Evolutionary conservation across 345 rosid genomes (phyloP), one percentile per base, ranked within the genome.

Genomic region (Barbarea vulgaris): DNA sequence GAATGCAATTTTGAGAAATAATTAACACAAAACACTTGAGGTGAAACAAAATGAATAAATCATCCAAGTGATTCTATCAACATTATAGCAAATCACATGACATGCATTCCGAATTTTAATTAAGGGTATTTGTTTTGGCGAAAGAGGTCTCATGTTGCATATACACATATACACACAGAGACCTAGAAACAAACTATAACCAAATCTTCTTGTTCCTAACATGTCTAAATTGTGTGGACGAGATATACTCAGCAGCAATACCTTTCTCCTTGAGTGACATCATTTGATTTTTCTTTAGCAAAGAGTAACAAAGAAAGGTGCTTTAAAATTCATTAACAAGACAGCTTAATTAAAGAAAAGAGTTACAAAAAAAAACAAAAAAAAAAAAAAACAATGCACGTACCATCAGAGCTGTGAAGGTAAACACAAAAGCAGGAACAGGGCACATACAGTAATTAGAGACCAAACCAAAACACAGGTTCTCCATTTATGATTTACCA

Each of bases 201-300:
- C 33, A 42, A 37, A 83, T 78, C 83, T 91, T 88, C 83, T 91
- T 88, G 74, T 80, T 89, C 79, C 65, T 94, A 53, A 86, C 84
- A 47, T 77, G 79, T 3, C n/a, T n/a, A n/a, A n/a, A n/a, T n/a
- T n/a, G n/a, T n/a, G 88, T 68, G 27, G 97, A 94, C 30, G 96
- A 89, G 36, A 94, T 93, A 86, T 81, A 91, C 65, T 91, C 96
- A 21, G 96, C 98, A 56, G 97, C 76, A 80, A 94, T 86, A 61
- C 93, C 96, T 84, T 89, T 94, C 87, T 86, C 88, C 81, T 91
- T 88, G 84, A 94, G 77, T 37, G 87, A 89, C 82, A 80, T 83
- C 48, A 91, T 96, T 86, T 94, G 97, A 77, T 91, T 94, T 86
- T 91, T 96, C 98, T 93, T 63, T 3, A 67, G 33, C 7, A 76